Conservation (phyloP, 805 yeast genomes). For the Pichia cabralensis region DNA sequence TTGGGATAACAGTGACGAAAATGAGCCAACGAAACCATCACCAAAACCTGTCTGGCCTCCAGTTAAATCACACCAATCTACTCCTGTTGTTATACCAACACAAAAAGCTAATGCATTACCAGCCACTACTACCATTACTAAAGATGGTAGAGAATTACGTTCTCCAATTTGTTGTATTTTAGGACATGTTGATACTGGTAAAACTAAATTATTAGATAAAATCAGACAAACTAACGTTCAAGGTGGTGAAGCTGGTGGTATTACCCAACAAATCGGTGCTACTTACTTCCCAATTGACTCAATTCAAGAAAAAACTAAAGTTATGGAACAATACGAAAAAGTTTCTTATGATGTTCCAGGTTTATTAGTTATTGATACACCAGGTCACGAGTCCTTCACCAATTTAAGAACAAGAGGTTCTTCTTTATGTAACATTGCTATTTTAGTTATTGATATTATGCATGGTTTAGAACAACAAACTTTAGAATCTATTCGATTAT, state of each 20-base stretch:
- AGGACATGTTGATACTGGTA: constrained; percentile 99
- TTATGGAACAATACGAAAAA: constrained; percentile 80
- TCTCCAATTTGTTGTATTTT: constrained; percentile 98
- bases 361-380: constrained; percentile 91
- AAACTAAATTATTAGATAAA: constrained; percentile 92
- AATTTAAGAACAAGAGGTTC: constrained; percentile 98
- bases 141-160: constrained; percentile 51
- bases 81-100: constrained; percentile 5
- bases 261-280: constrained; percentile 99
- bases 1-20: constrained; percentile 19
- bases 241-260: constrained; percentile 99
- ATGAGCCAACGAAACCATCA: constrained; percentile 17
- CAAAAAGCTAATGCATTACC: constrained; percentile 18
- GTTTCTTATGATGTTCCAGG: constrained; percentile 94
- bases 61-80: no score
- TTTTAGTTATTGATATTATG: constrained; percentile 96
- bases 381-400: constrained; percentile 99
- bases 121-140: constrained; percentile 13
- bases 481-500: constrained; percentile 79
- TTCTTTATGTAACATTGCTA: constrained; percentile 97
- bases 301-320: constrained; percentile 81
- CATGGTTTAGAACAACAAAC: constrained; percentile 99
- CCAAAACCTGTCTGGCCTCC: constrained; percentile 9
- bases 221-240: constrained; percentile 98
- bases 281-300: constrained; percentile 98